phyloP scores from a whole-genome alignment of 148 eudicot genomes.

The Mesembryanthemum crystallinum region DNA sequence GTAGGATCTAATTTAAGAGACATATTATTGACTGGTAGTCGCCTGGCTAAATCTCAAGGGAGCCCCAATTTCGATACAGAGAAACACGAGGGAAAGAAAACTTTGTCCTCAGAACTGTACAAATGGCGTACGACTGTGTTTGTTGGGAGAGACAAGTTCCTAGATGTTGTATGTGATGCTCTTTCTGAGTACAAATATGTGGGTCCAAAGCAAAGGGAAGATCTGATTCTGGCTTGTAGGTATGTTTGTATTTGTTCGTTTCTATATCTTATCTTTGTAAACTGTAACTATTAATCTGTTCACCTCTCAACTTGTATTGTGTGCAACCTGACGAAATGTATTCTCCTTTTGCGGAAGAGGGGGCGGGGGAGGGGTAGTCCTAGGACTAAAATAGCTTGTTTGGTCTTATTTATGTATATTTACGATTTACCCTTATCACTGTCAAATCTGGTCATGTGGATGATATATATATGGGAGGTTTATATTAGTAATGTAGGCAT shows the following conservation, averaged over 20 bases:
- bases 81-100: slow-evolving; percentile 41
- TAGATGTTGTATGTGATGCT: slow-evolving; percentile 82
- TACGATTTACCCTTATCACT: too few relatives aligned
- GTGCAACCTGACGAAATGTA: too few relatives aligned
- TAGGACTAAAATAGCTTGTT: neutral
- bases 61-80: slow-evolving; percentile 27
- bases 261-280: neutral
- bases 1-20: slow-evolving; percentile 23
- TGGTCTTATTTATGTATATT: too few relatives aligned
- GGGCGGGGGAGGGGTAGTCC: neutral
- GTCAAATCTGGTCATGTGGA: too few relatives aligned
- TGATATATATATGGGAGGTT: too few relatives aligned
- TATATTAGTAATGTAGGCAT: too few relatives aligned
- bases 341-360: too few relatives aligned
- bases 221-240: slow-evolving; percentile 97
- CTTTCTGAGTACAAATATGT: slow-evolving; percentile 91
- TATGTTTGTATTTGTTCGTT: slow-evolving; percentile 22
- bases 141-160: slow-evolving; percentile 59
- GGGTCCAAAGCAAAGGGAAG: slow-evolving; percentile 86
- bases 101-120: slow-evolving; percentile 65
- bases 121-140: slow-evolving; percentile 81
- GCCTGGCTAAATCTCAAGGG: slow-evolving; percentile 32
- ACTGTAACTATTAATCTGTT: neutral
- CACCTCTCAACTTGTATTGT: neutral
- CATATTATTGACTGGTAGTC: slow-evolving; percentile 20